Evolutionary conservation across 1,284 basidiomycete genomes (phyloP).

Genomic region (Athelia sp.): DNA sequence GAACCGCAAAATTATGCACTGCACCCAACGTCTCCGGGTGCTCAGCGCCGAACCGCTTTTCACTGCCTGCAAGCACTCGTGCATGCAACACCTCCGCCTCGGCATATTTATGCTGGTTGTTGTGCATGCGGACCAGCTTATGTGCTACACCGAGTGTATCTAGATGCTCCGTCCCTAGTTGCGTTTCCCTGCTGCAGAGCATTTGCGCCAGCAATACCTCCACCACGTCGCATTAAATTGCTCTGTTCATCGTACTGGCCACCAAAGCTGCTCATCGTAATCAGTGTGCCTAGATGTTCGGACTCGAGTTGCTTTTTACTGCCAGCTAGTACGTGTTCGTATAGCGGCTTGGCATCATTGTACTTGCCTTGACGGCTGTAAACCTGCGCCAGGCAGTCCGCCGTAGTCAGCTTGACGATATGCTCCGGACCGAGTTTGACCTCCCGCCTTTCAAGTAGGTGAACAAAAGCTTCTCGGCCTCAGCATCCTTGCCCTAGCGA

Average conservation of each 20-base stretch:
- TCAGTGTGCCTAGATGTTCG: background rate
- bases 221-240: background rate
- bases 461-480: background rate
- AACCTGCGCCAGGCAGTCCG: background rate
- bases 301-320: background rate
- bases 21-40: background rate
- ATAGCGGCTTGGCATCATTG: background rate
- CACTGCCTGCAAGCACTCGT: background rate
- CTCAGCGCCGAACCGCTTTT: background rate
- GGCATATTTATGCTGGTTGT: background rate
- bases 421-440: background rate
- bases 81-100: background rate
- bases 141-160: background rate
- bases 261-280: background rate
- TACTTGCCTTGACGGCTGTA: background rate
- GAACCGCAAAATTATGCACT: background rate
- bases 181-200: background rate
- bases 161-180: background rate
- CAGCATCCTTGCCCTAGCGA: background rate
- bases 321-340: background rate
- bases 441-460: background rate
- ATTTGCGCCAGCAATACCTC: background rate
- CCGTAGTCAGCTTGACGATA: background rate
- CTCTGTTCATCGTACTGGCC: background rate
- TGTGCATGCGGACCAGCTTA: background rate